Evolutionary conservation across 2,329 filamentous ascomycete genomes (phyloP), one percentile per base, ranked within the genome.

Genomic region (Didymella keratinophila): DNA sequence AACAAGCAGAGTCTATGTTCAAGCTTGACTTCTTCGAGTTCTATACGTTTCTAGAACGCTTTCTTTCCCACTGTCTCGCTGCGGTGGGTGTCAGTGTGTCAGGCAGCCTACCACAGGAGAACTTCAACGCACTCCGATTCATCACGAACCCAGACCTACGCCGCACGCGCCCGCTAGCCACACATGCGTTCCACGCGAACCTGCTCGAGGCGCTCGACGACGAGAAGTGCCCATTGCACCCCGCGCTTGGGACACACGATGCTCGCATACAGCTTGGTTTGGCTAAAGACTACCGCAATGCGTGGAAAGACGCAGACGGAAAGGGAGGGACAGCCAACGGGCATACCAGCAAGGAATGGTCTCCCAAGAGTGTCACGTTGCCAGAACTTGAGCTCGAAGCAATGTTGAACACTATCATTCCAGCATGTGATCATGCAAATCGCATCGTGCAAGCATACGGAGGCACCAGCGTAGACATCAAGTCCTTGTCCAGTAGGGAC

Each of bases 1-100:
- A 66, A 32, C 68, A 73, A 59, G 72, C 71, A n/a, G 72, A 76
- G 45, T 67, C 72, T 16, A 91, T 91, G 82, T 92, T 92, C 79
- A 91, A 92, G 73, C 82, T 92, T 8, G 89, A 92, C 69, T 92
- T 92, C 62, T 87, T 90, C 75, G 89, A 92, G 69, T 92, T 89
- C 73, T 92, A 92, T 77, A 86, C 86, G 50, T 82, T 90, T 34
- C 83, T 92, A 7, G 89, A 92, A 76, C 85, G 89, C 28, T 88
- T 88, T 0, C 80, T 92, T 8, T 87, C 90, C 1, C 84, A 88
- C 45, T 78, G 90, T 0, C 82, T 90, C n/a, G 82, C 82, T 0
- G 83, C 90, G 0, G 89, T 87, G 58, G 86, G 84, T 8, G 80
- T 90, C 5, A 71, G 73, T 0, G 79, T 91, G 1, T 72, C 75